A percentile compares a stretch with the other conserved stretches of the same genome.
Conservation (phyloP, 805 yeast species). For the Candida silvatica region DNA sequence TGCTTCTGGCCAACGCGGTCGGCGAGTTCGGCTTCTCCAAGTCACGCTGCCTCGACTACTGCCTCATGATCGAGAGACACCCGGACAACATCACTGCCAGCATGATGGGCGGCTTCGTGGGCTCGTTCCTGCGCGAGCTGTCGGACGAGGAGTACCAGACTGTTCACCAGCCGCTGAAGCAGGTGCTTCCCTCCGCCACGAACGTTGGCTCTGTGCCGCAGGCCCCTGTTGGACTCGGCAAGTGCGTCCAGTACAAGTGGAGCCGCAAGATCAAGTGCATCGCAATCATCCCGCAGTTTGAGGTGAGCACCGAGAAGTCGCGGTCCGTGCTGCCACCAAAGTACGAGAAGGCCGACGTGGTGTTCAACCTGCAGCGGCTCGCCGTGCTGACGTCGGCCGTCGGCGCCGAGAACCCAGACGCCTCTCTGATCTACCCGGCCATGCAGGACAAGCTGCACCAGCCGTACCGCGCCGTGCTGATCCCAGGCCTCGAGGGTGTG, state of each 20-base stretch:
- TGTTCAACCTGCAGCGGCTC: conserved; percentile 87
- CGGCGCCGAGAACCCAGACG: conserved; percentile 68
- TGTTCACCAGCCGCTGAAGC: conserved; percentile 77
- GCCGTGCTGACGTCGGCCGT: conserved; percentile 91
- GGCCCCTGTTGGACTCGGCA: conserved; percentile 85
- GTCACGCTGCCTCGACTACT: conserved; percentile 84
- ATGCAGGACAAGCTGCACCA: conserved; percentile 97
- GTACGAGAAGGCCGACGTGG: conserved; percentile 72
- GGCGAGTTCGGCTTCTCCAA: conserved; percentile 68
- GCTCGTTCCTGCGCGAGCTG: conserved; percentile 82
- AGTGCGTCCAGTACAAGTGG: conserved; percentile 82
- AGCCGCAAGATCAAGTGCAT: conserved; percentile 74
- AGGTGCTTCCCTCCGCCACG: conserved; percentile 53
- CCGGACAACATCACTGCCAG: conserved; percentile 99
- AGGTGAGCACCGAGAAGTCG: conserved; percentile 86
- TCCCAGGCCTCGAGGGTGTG: conserved; percentile 86
- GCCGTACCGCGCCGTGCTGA: conserved; percentile 87
- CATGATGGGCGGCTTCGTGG: conserved; percentile 98
- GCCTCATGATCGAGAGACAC: conserved; percentile 95
- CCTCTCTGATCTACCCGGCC: conserved; percentile 79
- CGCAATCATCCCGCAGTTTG: conserved; percentile 89
- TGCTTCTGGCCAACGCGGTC: conserved; percentile 76
- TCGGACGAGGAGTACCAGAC: conserved; percentile 61
- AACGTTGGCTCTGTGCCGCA: conserved; percentile 32
- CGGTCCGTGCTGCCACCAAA: conserved; percentile 82